Conservation (phyloP, 2,329 filamentous ascomycete species). For the Trichoderma sp. region DNA sequence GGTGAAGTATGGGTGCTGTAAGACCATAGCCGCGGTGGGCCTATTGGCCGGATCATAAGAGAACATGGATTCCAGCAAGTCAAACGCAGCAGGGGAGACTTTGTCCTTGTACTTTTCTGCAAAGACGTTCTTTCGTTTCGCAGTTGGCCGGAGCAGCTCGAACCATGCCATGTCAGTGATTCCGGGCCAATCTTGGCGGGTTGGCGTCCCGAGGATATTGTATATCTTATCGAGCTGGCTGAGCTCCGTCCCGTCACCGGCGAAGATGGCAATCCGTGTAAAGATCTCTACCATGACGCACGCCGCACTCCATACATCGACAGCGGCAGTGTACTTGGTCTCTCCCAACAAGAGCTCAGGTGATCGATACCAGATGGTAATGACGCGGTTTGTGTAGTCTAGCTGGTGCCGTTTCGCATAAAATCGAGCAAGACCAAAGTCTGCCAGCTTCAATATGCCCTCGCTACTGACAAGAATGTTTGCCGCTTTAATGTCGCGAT, state of each 20-base stretch:
- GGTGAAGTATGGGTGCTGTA: constrained; percentile 87
- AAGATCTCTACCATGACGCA: constrained; percentile 98
- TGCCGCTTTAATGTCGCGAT: constrained; percentile 97
- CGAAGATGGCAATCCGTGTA: constrained; percentile 89
- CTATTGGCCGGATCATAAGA: constrained; percentile 83
- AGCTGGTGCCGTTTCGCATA: constrained; percentile 90
- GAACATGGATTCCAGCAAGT: constrained; percentile 83
- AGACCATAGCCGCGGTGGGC: constrained; percentile 80
- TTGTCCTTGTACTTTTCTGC: constrained; percentile 79
- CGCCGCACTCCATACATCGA: constrained; percentile 96
- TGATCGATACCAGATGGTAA: constrained; percentile 97
- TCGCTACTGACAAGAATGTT: constrained; percentile 94
- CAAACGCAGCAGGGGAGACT: constrained; percentile 78
- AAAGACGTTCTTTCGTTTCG: constrained; percentile 74
- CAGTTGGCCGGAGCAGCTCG: constrained; percentile 80
- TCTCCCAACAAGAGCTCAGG: constrained; percentile 90
- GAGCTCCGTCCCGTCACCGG: constrained; percentile 93
- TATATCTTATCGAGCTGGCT: constrained; percentile 98
- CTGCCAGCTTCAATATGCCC: constrained; percentile 87
- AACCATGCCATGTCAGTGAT: constrained; percentile 97
- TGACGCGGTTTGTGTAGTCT: constrained; percentile 97
- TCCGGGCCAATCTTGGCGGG: constrained; percentile 80
- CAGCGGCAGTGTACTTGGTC: constrained; percentile 85
- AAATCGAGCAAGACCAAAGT: constrained; percentile 95
- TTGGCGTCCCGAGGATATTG: constrained; percentile 85